A percentile compares a stretch with the other conserved stretches of the same genome.
Conservation (phyloP, 129 eudicot species). For the Tanacetum coccineum region DNA sequence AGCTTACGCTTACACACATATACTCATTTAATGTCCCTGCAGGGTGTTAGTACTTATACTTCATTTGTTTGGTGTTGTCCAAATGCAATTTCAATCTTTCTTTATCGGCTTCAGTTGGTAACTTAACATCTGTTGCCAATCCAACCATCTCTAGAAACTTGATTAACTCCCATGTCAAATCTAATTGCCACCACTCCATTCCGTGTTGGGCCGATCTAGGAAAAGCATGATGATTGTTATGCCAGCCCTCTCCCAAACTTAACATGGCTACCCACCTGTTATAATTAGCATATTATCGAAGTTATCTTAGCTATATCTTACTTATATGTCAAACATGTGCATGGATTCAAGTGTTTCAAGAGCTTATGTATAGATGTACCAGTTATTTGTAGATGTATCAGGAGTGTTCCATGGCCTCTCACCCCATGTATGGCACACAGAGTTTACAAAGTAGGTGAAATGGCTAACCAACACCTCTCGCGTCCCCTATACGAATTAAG, state of each 20-base stretch:
- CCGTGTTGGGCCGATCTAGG: constrained; percentile 79
- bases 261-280: constrained; percentile 69
- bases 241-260: constrained; percentile 82
- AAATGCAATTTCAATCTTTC: constrained; percentile 21
- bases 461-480: constrained; percentile 2
- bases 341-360: too few species aligned
- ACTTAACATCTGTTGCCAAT: constrained; percentile 57
- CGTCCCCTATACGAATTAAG: constrained; percentile 8
- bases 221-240: constrained; percentile 84
- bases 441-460: background rate
- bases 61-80: background rate
- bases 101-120: constrained; percentile 45
- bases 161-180: constrained; percentile 61
- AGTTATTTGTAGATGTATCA: constrained; percentile 20
- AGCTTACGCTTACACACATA: too few species aligned
- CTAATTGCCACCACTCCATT: constrained; percentile 74
- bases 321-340: too few species aligned
- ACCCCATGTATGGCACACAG: constrained; percentile 16
- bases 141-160: constrained; percentile 55
- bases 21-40: too few species aligned
- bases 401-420: constrained; percentile 18
- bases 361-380: background rate
- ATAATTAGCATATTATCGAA: background rate
- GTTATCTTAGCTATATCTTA: too few species aligned
- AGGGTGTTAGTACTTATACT: background rate